These are phyloP conservation scores for Aspergillus bridgeri DNA, from an alignment of 495 filamentous ascomycete genomes.

Conservation along the genomic window DNA sequence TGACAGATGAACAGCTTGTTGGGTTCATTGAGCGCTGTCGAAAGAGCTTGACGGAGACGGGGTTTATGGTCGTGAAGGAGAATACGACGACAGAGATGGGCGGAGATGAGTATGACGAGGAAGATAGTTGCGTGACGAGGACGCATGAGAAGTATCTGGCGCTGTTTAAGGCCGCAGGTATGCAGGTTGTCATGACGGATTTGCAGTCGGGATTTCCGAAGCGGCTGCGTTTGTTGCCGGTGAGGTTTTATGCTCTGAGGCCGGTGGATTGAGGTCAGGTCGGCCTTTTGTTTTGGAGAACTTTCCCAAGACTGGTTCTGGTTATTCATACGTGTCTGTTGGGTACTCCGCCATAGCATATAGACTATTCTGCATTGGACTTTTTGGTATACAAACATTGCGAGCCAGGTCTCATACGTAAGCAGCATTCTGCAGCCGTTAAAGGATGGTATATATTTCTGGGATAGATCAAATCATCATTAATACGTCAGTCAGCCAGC, in stretches of 20 bases:
- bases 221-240: constrained; percentile 59
- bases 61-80: constrained; percentile 81
- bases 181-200: constrained; percentile 66
- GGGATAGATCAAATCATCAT: too few relatives aligned
- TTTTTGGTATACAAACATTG: too few relatives aligned
- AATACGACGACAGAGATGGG: constrained; percentile 74
- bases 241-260: constrained; percentile 67
- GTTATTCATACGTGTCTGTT: too few relatives aligned
- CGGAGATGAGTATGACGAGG: constrained; percentile 60
- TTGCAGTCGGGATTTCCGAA: constrained; percentile 71
- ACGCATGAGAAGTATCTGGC: constrained; percentile 64
- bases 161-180: constrained; percentile 66
- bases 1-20: constrained; percentile 75
- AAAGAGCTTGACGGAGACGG: constrained; percentile 42
- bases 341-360: too few relatives aligned
- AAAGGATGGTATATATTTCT: too few relatives aligned
- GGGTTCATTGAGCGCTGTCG: constrained; percentile 62
- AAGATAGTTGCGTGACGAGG: constrained; percentile 78
- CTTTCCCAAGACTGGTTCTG: too few relatives aligned
- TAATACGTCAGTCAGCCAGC: too few relatives aligned
- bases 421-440: too few relatives aligned
- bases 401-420: too few relatives aligned
- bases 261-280: constrained; percentile 18
- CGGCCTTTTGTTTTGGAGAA: too few relatives aligned
- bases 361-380: too few relatives aligned